Percentiles rank a stretch among this genome's conserved stretches.
phyloP scores from a whole-genome alignment of 345 rosid species.

The Excoecaria agallocha region DNA sequence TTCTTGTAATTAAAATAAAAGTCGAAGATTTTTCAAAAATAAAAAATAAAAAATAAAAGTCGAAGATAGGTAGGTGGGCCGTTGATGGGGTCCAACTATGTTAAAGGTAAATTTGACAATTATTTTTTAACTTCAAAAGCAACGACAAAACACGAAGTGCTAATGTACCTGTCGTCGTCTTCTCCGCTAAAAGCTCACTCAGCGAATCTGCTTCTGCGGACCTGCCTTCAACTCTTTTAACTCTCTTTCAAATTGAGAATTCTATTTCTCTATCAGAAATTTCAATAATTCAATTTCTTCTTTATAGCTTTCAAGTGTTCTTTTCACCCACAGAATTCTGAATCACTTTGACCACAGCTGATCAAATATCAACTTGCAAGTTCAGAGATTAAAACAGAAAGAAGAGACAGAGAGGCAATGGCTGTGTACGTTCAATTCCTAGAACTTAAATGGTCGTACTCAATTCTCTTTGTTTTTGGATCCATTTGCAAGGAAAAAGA shows the following conservation, averaged over 20 bases:
- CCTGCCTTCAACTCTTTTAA: not conserved
- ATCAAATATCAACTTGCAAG: not conserved
- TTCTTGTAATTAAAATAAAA: too few relatives aligned
- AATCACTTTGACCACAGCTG: not conserved
- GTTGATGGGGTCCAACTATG: not conserved
- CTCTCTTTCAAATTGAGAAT: too few relatives aligned
- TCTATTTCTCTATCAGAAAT: not conserved
- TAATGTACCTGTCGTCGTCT: not conserved
- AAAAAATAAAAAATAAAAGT: not conserved
- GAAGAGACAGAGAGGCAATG: not conserved
- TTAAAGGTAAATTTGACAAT: not conserved
- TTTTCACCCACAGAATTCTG: not conserved
- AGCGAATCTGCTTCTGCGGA: not conserved
- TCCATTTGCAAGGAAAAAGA: not conserved
- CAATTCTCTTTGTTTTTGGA: not conserved
- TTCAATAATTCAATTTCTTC: not conserved
- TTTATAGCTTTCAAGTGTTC: not conserved
- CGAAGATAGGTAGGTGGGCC: not conserved
- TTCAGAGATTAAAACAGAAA: not conserved
- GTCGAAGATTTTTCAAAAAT: not conserved
- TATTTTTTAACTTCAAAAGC: not conserved
- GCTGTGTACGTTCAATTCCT: constrained; percentile 16
- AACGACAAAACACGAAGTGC: too few relatives aligned
- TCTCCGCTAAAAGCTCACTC: not conserved
- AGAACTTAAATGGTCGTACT: not conserved